Conservation (phyloP, 805 yeast species). For the Saccharomycopsis microspora region DNA sequence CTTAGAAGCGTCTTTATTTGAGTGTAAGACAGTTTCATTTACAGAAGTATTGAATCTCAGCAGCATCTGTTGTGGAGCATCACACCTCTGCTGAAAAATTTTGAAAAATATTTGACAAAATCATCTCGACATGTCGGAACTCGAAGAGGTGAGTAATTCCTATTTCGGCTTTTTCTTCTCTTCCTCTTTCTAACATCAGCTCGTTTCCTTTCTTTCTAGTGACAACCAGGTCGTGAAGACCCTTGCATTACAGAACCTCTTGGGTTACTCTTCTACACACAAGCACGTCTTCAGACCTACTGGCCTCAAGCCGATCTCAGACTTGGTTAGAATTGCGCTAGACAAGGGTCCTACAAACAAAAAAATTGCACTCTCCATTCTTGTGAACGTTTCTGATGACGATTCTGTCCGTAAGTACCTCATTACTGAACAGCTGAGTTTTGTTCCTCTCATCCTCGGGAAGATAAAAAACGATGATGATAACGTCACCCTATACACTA, state of each 20-base stretch:
- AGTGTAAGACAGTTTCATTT: no score
- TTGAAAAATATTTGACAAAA: not conserved
- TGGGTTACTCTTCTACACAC: constrained; percentile 15
- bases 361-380: constrained; percentile 46
- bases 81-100: no score
- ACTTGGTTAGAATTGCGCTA: constrained; percentile 10
- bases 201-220: constrained; percentile 18
- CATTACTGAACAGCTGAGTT: constrained; percentile 50
- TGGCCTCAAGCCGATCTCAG: constrained; percentile 13
- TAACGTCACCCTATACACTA: constrained; percentile 74
- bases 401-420: constrained; percentile 48
- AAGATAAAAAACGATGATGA: constrained; percentile 45
- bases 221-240: constrained; percentile 15
- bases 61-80: no score
- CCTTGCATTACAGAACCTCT: constrained; percentile 15
- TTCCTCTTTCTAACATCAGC: constrained; percentile 3
- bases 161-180: not conserved
- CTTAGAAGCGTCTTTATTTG: no score
- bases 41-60: no score
- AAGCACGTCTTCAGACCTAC: constrained; percentile 13
- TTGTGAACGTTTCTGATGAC: constrained; percentile 78
- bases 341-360: constrained; percentile 20
- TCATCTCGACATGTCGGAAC: not conserved
- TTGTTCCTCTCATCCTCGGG: constrained; percentile 33
- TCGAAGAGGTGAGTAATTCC: constrained; percentile 8